These are phyloP conservation scores for Diaporthe citriasiana DNA, from an alignment of 2,329 filamentous ascomycete genomes.

Conservation along the genomic window DNA sequence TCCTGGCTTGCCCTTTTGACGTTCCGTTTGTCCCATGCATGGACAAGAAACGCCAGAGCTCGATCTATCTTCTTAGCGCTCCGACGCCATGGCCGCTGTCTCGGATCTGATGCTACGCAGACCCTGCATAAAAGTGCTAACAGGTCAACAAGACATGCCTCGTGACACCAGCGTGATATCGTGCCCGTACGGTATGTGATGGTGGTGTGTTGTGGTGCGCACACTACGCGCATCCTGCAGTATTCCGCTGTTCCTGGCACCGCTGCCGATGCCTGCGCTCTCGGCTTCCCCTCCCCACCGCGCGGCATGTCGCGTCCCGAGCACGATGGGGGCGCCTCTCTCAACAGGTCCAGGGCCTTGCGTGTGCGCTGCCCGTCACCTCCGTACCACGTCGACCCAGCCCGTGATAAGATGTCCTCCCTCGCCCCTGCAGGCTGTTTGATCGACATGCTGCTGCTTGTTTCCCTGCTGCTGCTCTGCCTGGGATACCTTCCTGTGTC, in stretches of 20 bases:
- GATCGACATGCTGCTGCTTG: conserved; percentile 30
- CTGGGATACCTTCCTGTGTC: background rate
- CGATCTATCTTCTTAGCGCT: background rate
- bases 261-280: background rate
- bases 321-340: background rate
- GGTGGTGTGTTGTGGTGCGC: background rate
- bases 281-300: background rate
- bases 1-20: background rate
- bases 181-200: background rate
- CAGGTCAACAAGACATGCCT: conserved; percentile 18
- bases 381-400: background rate
- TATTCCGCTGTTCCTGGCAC: background rate
- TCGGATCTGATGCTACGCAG: conserved; percentile 28
- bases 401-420: background rate
- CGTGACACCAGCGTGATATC: conserved; percentile 18
- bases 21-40: conserved; percentile 1
- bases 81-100: conserved; percentile 22
- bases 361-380: background rate
- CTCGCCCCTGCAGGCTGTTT: conserved; percentile 20
- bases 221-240: background rate
- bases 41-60: conserved; percentile 1
- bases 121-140: conserved; percentile 23
- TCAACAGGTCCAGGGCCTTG: background rate
- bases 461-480: conserved; percentile 14
- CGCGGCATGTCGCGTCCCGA: conserved; percentile 18